Base-by-base conservation (phyloP, 2,329 filamentous ascomycete genomes). In the Exserohilum turcica region DNA sequence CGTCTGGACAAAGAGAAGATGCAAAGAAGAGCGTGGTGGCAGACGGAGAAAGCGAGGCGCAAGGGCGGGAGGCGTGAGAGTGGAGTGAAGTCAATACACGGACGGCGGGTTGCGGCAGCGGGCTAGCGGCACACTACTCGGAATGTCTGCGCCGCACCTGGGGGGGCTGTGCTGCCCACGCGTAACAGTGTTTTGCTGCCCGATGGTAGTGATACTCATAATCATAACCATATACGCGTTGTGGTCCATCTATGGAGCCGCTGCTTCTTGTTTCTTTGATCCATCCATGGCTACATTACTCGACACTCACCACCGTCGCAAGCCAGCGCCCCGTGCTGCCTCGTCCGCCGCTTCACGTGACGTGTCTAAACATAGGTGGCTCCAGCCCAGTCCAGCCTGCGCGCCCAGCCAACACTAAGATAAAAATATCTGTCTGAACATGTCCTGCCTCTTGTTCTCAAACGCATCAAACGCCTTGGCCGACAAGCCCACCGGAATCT, bases 401-500 rank as follows among this genome's bases (percentile, higher is more conserved):
- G 9, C 28, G 7, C 18, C 18, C 9, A 16, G 13, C 16, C n/a
- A n/a, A 15, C n/a, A 33, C 18, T 35, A 32, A n/a, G 36, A 37
- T 42, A 54, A 18, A 13, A 63, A 60, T n/a, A 64, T 28, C 15
- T 56, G 46, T 12, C 66, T 60, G 32, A 68, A 74, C 40, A 61
- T 55, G 35, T 77, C 73, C 70, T 83, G 80, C 33, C 81, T 71
- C 56, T 77, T 75, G 16, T 73, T 58, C 66, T 84, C 82, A 58
- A 81, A 82, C 1, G 68, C 68, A 32, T 80, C 69, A 46, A 78
- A 80, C 0, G 70, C 62, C 9, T 66, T 64, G 53, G 72, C 73
- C 2, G 76, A 73, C 44, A 74, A 75, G 2, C 80, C 79, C 10
- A 84, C 78, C 0, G 78, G 73, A 50, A 84, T 78, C 65, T 84